Percentiles rank a stretch among this genome's conserved stretches.
Conservation (phyloP, 1,284 basidiomycete species). For the Pseudozyma sp. region DNA sequence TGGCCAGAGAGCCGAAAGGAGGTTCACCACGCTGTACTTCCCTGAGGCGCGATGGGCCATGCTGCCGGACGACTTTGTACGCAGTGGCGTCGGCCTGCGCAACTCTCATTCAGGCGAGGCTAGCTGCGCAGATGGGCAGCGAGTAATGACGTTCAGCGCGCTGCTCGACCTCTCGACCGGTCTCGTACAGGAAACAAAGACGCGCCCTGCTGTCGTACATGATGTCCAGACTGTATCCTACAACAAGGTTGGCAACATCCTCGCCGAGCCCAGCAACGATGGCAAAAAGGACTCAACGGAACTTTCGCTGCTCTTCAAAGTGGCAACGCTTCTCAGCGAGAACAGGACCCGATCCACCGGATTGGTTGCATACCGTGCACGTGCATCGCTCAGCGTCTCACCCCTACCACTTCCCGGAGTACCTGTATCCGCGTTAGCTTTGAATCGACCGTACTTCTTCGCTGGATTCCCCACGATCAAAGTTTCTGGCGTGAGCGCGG, state of each 20-base stretch:
- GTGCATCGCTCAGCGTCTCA: conserved; percentile 12
- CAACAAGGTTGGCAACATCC: conserved; percentile 72
- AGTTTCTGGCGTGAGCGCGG: neutral
- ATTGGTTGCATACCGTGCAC: conserved; percentile 3
- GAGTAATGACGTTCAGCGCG: conserved; percentile 83
- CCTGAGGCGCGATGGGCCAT: conserved; percentile 56
- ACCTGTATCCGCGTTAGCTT: neutral
- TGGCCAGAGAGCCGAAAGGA: conserved; percentile 44
- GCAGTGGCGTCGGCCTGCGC: conserved; percentile 48
- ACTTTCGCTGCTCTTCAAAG: conserved; percentile 70
- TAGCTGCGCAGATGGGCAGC: conserved; percentile 68
- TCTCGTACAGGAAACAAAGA: conserved; percentile 77
- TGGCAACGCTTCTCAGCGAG: conserved; percentile 61
- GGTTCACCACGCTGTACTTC: conserved; percentile 58
- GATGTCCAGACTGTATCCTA: conserved; percentile 80
- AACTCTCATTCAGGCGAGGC: conserved; percentile 48
- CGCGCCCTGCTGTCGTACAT: conserved; percentile 79
- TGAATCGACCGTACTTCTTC: conserved; percentile 45
- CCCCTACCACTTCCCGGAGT: conserved; percentile 32
- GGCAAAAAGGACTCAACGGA: conserved; percentile 47
- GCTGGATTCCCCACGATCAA: conserved; percentile 50
- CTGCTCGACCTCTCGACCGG: conserved; percentile 76
- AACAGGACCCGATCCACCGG: conserved; percentile 16
- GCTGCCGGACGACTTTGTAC: conserved; percentile 73
- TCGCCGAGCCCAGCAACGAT: neutral